Evolutionary conservation across 1,139 yeast genomes (phyloP).

Genomic region (Taphrina deformans): DNA sequence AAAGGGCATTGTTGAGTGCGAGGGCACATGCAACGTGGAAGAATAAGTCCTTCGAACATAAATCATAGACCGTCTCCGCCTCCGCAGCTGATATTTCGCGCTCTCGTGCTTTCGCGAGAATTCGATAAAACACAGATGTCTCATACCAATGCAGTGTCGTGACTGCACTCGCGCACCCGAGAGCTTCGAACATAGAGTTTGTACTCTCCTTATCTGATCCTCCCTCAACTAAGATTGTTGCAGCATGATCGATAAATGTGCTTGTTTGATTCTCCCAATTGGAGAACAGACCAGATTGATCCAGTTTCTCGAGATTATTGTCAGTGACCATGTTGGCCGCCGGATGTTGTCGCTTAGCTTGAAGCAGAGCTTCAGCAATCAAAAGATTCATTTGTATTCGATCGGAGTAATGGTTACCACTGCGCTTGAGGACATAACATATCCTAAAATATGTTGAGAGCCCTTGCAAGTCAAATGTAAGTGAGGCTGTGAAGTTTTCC

Average conservation of each 20-base stretch:
- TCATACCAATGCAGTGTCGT: background rate
- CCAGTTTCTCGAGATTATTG: background rate
- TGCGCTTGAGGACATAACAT: background rate
- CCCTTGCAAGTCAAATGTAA: background rate
- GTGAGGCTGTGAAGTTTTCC: background rate
- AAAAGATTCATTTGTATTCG: background rate
- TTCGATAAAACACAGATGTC: background rate
- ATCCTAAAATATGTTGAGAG: background rate
- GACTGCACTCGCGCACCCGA: background rate
- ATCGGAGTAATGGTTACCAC: background rate
- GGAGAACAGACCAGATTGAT: background rate
- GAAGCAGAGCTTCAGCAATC: background rate
- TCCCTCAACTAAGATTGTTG: background rate
- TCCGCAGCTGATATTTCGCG: background rate
- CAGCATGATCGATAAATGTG: background rate
- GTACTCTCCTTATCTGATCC: background rate
- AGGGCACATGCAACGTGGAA: background rate
- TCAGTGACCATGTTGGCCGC: background rate
- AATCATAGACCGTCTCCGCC: background rate
- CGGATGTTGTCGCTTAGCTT: background rate
- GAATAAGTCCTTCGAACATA: background rate
- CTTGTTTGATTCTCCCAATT: background rate
- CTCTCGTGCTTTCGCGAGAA: background rate
- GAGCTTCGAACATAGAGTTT: background rate
- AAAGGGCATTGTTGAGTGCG: slow-evolving; percentile 2